Conservation (phyloP, 2,329 filamentous ascomycete genomes). For the Paecilomyces sp. region DNA sequence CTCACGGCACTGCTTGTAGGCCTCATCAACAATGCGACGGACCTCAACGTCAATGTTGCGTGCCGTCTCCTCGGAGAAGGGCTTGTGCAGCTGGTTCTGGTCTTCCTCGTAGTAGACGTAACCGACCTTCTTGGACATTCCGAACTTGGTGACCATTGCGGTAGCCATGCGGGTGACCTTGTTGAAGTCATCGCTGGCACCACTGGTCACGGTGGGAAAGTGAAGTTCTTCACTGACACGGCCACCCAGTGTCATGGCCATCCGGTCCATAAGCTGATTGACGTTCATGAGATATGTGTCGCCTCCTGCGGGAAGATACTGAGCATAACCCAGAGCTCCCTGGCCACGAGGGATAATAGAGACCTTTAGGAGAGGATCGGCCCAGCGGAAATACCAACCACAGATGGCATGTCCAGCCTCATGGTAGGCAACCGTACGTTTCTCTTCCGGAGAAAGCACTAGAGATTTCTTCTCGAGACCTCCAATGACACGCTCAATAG, state of each 20-base stretch:
- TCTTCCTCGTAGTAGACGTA: conserved; percentile 85
- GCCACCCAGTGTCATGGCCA: conserved; percentile 98
- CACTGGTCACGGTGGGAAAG: conserved; percentile 92
- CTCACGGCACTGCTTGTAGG: conserved; percentile 82
- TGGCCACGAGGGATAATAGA: conserved; percentile 96
- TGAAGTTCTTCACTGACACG: conserved; percentile 94
- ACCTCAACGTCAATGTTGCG: conserved; percentile 90
- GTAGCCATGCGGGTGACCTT: conserved; percentile 96
- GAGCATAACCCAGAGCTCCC: conserved; percentile 88
- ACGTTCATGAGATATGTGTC: conserved; percentile 96
- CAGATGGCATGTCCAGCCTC: conserved; percentile 98
- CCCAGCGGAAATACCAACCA: conserved; percentile 93
- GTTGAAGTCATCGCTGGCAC: conserved; percentile 94
- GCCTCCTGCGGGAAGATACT: conserved; percentile 77
- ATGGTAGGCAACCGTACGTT: conserved; percentile 94
- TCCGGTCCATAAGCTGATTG: conserved; percentile 95
- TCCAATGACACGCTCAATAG: conserved; percentile 93
- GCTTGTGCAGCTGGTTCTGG: conserved; percentile 79
- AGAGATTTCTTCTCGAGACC: conserved; percentile 96
- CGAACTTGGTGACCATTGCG: conserved; percentile 98
- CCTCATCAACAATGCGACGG: conserved; percentile 81
- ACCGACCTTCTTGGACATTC: conserved; percentile 92
- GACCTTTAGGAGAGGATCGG: conserved; percentile 96
- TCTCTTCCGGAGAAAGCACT: conserved; percentile 87
- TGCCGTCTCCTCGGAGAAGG: conserved; percentile 90